A percentile compares a stretch with the other conserved stretches of the same genome.
Evolutionary conservation across 306 rosid genomes (phyloP).

Genomic region (Acmispon strigosus): DNA sequence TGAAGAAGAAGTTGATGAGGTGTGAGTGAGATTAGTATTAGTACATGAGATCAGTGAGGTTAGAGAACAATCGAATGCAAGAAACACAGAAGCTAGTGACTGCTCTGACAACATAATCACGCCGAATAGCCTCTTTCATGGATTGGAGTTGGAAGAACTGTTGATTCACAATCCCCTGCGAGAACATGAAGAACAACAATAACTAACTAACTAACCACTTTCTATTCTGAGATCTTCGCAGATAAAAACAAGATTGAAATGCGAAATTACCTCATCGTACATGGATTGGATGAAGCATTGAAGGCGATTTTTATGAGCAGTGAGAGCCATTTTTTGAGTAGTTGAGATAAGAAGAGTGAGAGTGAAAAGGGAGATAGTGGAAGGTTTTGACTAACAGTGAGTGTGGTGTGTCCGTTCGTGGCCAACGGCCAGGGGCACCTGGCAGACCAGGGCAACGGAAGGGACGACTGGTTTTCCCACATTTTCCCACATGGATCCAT

Average conservation of each 20-base stretch:
- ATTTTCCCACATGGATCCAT: no score
- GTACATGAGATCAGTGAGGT: slow-evolving; percentile 5
- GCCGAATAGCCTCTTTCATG: background rate
- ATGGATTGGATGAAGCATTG: slow-evolving; percentile 2
- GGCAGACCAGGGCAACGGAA: background rate
- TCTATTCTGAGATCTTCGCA: background rate
- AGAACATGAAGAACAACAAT: background rate
- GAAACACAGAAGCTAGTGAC: background rate
- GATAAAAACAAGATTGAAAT: no score
- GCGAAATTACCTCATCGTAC: slow-evolving; percentile 22
- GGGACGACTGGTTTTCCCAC: no score
- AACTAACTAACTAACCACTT: background rate
- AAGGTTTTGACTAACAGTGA: background rate
- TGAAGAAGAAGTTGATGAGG: background rate
- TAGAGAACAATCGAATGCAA: slow-evolving; percentile 1
- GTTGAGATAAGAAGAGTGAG: background rate
- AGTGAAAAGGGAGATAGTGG: background rate
- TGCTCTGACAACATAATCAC: slow-evolving; percentile 13
- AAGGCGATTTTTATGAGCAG: background rate
- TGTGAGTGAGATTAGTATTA: background rate
- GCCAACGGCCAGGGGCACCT: background rate
- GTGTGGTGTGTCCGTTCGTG: background rate
- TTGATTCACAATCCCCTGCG: slow-evolving; percentile 13
- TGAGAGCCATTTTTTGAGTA: background rate
- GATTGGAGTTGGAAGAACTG: slow-evolving; percentile 16